Percentiles rank a stretch among this genome's conserved stretches.
These are phyloP conservation scores for Coemansia sp. DNA, from an alignment of 192 early-diverging fungal species.

Conservation along the genomic window DNA sequence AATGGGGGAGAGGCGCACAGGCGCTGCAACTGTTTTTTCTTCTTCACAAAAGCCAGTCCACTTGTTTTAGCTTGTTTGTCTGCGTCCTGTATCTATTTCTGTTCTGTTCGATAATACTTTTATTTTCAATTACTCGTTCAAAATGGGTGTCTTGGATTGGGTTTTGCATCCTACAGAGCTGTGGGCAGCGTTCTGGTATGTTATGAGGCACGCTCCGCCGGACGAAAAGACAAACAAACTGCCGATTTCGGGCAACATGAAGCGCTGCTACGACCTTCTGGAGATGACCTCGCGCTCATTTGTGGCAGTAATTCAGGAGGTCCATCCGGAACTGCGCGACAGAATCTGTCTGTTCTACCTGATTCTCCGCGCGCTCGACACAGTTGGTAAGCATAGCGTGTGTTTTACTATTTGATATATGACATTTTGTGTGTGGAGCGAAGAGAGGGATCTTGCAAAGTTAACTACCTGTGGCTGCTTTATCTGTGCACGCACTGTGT, in stretches of 20 bases:
- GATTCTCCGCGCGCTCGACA: slow-evolving; percentile 93
- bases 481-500: neutral
- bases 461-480: neutral
- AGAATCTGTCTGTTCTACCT: slow-evolving; percentile 95
- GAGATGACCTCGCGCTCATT: slow-evolving; percentile 96
- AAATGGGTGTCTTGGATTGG: slow-evolving; percentile 65
- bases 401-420: neutral
- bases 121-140: neutral
- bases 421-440: too few relatives aligned
- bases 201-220: slow-evolving; percentile 56
- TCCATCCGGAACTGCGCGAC: slow-evolving; percentile 77
- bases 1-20: neutral
- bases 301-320: slow-evolving; percentile 89
- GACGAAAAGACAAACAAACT: slow-evolving; percentile 59
- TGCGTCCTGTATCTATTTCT: too few relatives aligned
- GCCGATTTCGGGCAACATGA: slow-evolving; percentile 57
- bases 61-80: neutral
- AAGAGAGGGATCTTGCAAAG: too few relatives aligned
- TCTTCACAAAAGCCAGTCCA: neutral
- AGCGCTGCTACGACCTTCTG: slow-evolving; percentile 87
- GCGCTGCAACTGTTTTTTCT: neutral
- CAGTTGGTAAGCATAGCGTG: slow-evolving; percentile 63
- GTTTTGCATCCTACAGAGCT: slow-evolving; percentile 84
- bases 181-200: slow-evolving; percentile 73
- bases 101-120: neutral